These are phyloP conservation scores for Trichoderma cornu-damae DNA, from an alignment of 2,329 filamentous ascomycete species.

Conservation along the genomic window DNA sequence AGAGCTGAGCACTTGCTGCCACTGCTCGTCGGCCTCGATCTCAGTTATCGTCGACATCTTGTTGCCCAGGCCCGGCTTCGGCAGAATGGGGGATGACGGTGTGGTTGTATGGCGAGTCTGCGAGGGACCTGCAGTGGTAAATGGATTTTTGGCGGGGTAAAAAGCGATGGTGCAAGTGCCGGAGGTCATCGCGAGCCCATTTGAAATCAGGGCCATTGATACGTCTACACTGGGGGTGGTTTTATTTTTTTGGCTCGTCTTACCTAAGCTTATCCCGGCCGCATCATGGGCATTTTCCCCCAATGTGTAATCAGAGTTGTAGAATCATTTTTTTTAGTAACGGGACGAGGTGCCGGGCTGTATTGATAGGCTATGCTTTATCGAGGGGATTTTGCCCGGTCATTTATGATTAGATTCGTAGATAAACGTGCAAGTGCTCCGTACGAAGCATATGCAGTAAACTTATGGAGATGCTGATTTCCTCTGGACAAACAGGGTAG, in stretches of 20 bases:
- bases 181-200: constrained; percentile 10
- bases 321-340: too few relatives aligned
- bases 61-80: not conserved
- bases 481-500: too few relatives aligned
- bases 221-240: constrained; percentile 10
- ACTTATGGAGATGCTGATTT: too few relatives aligned
- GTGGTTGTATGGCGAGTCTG: not conserved
- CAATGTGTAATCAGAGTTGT: too few relatives aligned
- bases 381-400: too few relatives aligned
- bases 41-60: constrained; percentile 73
- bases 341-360: too few relatives aligned
- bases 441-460: too few relatives aligned
- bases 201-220: constrained; percentile 10
- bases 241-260: not conserved
- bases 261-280: too few relatives aligned
- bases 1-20: constrained; percentile 61
- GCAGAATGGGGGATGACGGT: not conserved
- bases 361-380: too few relatives aligned
- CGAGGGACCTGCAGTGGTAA: not conserved
- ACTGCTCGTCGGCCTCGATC: constrained; percentile 68
- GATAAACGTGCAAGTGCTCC: too few relatives aligned
- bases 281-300: not conserved
- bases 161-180: constrained; percentile 16
- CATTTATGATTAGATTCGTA: too few relatives aligned
- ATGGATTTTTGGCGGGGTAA: constrained; percentile 21